Base-by-base conservation (phyloP, 2,329 filamentous ascomycete species). In the Phaeosphaeria sp. region DNA sequence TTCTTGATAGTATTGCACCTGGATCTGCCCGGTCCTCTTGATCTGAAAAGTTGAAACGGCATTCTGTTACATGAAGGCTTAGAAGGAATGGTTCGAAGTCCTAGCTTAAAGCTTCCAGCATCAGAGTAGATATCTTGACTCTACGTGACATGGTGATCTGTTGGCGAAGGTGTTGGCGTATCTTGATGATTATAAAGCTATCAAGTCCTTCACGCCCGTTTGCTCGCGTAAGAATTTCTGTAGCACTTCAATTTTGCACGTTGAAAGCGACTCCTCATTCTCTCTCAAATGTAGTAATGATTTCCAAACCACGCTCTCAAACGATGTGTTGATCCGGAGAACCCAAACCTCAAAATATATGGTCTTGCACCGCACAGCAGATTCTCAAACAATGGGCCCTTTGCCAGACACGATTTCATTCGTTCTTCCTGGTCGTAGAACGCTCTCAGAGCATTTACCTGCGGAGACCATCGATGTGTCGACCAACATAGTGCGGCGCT, bases 381-480 rank as follows among this genome's bases (percentile, higher is more conserved):
- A 46, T 9, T 18, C 36, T 7, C 13, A 13, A 3, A 33, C n/a
- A 23, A 44, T 25, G n/a, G 10, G n/a, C 20, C 2, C 20, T 21
- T 4, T 6, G 13, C 10, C 43, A 2, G 44, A 46, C 2, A 56
- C 44, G 2, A 23, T 64, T 27, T 54, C 50, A 0, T 65, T 68
- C 6, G 15, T 62, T 1, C 52, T 64, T 1, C 25, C 58, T 2
- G 66, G 64, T 0, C 48, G 59, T 4, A 55, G 53, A 23, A 59
- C 55, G 1, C 47, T 62, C 0, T 56, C 59, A 1, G 59, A 60
- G 18, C 53, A 63, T 9, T 13, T 60, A 1, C 55, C 63, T 0
- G 54, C 54, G 0, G 56, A 59, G 9, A 49, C 18, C 2, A 46
- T 68, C 18, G 39, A 55, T 1, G 42, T 68, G 0, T 20, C 52